Conservation (phyloP, 768 basidiomycete species). For the Favolaschia claudopus region DNA sequence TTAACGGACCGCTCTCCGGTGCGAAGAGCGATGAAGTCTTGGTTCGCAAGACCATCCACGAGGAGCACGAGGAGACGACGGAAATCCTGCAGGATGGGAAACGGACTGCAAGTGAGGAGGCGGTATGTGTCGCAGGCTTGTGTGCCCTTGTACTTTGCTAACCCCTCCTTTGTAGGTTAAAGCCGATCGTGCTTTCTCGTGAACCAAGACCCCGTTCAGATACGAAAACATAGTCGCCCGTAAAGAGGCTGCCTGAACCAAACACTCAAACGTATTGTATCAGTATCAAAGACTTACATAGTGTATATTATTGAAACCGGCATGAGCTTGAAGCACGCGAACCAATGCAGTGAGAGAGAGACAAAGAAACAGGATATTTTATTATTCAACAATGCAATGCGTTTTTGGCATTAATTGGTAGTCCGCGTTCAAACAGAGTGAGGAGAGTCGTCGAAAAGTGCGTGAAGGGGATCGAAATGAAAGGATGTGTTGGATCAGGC, state of each 20-base stretch:
- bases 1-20: slow-evolving; percentile 51
- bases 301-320: too few species aligned
- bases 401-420: slow-evolving; percentile 24
- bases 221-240: too few species aligned
- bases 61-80: slow-evolving; percentile 30
- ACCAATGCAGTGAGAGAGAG: slow-evolving; percentile 6
- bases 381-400: slow-evolving; percentile 24
- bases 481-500: not conserved
- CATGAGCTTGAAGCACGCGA: too few species aligned
- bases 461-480: slow-evolving; percentile 7
- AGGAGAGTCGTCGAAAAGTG: slow-evolving; percentile 16
- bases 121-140: too few species aligned
- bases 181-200: slow-evolving; percentile 32
- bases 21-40: slow-evolving; percentile 42
- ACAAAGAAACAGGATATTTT: slow-evolving; percentile 11
- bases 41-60: slow-evolving; percentile 36
- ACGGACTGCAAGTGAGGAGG: slow-evolving; percentile 42
- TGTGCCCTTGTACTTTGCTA: not conserved
- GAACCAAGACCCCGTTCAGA: slow-evolving; percentile 9
- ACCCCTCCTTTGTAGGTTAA: slow-evolving; percentile 32
- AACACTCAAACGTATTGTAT: slow-evolving; percentile 13
- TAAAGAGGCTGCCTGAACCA: not conserved
- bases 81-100: slow-evolving; percentile 26
- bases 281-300: slow-evolving; percentile 10
- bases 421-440: slow-evolving; percentile 28